Percentiles rank a stretch among this genome's conserved stretches.
phyloP scores from a whole-genome alignment of 2,329 filamentous ascomycete species.

The Pseudocercospora vitis region DNA sequence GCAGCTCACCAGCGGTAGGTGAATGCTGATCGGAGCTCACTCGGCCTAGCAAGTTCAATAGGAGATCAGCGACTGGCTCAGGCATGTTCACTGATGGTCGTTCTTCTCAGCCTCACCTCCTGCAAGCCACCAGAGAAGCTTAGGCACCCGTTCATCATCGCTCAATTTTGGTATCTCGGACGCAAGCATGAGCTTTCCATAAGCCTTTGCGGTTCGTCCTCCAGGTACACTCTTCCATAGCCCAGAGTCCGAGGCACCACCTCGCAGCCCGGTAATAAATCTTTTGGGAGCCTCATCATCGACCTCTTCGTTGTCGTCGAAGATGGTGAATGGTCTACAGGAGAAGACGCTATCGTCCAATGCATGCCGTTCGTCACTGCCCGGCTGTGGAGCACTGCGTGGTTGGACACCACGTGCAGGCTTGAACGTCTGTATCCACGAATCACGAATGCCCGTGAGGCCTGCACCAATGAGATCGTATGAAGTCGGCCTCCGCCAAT shows the following conservation, averaged over 20 bases:
- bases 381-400: neutral
- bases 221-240: no score
- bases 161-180: neutral
- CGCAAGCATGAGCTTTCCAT: neutral
- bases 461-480: slow-evolving; percentile 2
- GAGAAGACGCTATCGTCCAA: no score
- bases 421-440: neutral
- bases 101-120: neutral
- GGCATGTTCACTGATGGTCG: neutral
- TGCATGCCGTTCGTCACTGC: neutral
- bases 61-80: neutral
- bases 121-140: slow-evolving; percentile 15
- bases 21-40: slow-evolving; percentile 9
- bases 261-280: slow-evolving; percentile 9
- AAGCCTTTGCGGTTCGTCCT: slow-evolving; percentile 6
- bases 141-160: slow-evolving; percentile 15
- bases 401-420: neutral
- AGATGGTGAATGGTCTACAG: neutral
- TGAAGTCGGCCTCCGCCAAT: slow-evolving; percentile 4
- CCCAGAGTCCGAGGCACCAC: neutral
- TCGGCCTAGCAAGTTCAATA: neutral
- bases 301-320: neutral
- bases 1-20: slow-evolving; percentile 13
- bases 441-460: neutral
- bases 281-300: neutral